Percentiles rank a stretch among this genome's conserved stretches.
Evolutionary conservation across 345 rosid genomes (phyloP).

Genomic region (Mangifera indica): DNA sequence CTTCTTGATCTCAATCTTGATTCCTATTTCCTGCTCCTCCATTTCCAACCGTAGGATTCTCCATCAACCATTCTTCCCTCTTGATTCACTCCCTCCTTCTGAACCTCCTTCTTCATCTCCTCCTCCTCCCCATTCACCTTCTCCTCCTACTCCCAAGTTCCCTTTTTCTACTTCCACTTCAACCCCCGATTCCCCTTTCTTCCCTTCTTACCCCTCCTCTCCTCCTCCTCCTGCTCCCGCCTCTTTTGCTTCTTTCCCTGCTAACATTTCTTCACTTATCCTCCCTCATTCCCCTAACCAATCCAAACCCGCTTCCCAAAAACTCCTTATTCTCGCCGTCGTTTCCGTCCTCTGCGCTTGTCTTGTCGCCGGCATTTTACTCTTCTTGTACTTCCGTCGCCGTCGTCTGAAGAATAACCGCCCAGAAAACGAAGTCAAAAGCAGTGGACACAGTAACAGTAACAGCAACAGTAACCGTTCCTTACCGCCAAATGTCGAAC

Average conservation of each 20-base stretch:
- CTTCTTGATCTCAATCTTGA: conserved; percentile 25
- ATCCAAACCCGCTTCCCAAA: conserved; percentile 42
- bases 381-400: conserved; percentile 50
- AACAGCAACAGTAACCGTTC: conserved; percentile 11
- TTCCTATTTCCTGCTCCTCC: conserved; percentile 11
- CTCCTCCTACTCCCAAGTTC: conserved; percentile 42
- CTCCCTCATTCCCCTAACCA: conserved; percentile 57
- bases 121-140: conserved; percentile 41
- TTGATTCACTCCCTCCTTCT: conserved; percentile 45
- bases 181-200: conserved; percentile 64
- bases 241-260: conserved; percentile 79
- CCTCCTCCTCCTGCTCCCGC: conserved; percentile 82
- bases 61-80: conserved; percentile 70
- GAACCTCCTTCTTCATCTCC: conserved; percentile 39
- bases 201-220: conserved; percentile 65
- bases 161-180: conserved; percentile 55
- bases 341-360: conserved; percentile 52
- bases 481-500: conserved; percentile 7
- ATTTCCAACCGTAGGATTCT: conserved; percentile 59
- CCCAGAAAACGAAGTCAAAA: conserved; percentile 35
- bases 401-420: conserved; percentile 22
- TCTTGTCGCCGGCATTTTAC: conserved; percentile 32
- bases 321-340: conserved; percentile 49
- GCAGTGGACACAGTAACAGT: conserved; percentile 22
- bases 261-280: conserved; percentile 82